A percentile compares a stretch with the other conserved stretches of the same genome.
Evolutionary conservation across 768 basidiomycete genomes (phyloP).

Genomic region (Lenzites betulinus): DNA sequence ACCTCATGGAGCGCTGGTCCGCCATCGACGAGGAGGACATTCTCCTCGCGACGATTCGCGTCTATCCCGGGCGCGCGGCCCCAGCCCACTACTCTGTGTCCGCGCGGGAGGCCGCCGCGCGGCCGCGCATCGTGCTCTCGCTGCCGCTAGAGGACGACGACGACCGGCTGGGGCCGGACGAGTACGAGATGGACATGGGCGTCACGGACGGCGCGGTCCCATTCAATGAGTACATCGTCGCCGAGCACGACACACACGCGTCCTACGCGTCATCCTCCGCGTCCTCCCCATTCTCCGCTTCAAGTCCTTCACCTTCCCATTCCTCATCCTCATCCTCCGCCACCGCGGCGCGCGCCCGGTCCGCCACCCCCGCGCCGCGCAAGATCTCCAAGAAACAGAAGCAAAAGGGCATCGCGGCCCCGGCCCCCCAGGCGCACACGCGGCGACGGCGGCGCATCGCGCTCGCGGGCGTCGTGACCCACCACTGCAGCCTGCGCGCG

Average conservation of each 20-base stretch:
- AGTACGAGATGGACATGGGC: conserved; percentile 84
- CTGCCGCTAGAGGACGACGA: conserved; percentile 58
- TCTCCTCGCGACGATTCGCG: conserved; percentile 77
- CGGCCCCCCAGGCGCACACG: conserved; percentile 40
- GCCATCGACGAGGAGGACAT: conserved; percentile 67
- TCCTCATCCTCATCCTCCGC: too few relatives aligned
- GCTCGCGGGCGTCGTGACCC: conserved; percentile 70
- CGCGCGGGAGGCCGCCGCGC: conserved; percentile 24
- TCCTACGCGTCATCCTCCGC: too few relatives aligned
- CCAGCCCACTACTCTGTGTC: too few relatives aligned
- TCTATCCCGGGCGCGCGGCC: too few relatives aligned
- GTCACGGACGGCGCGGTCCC: conserved; percentile 61
- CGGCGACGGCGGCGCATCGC: conserved; percentile 66
- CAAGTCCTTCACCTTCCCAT: too few relatives aligned
- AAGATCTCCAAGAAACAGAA: neutral
- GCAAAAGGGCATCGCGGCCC: conserved; percentile 53
- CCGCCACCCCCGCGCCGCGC: too few relatives aligned
- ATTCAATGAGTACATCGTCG: conserved; percentile 73
- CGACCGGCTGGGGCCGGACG: conserved; percentile 42
- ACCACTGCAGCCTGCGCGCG: conserved; percentile 71
- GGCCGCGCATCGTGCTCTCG: conserved; percentile 64
- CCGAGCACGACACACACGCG: conserved; percentile 56
- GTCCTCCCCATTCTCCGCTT: too few relatives aligned
- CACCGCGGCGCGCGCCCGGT: too few relatives aligned
- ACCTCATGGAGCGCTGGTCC: conserved; percentile 80